These are phyloP conservation scores for Penicillium steckii DNA, from an alignment of 495 filamentous ascomycete genomes.

Conservation along the genomic window DNA sequence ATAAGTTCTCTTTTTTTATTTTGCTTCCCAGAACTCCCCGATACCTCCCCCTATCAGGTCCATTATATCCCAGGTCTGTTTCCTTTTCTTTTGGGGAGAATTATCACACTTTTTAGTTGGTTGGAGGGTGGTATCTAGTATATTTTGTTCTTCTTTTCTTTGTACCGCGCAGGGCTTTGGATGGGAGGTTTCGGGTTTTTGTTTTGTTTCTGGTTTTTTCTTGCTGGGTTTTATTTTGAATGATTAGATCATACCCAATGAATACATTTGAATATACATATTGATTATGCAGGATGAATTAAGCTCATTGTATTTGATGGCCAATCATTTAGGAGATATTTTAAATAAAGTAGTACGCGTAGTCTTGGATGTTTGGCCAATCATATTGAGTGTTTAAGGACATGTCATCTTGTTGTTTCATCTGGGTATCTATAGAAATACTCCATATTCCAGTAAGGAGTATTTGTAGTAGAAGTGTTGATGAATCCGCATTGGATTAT, in stretches of 20 bases:
- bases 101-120: too few relatives aligned
- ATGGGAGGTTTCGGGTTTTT: neutral
- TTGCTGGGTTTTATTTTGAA: too few relatives aligned
- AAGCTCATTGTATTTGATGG: neutral
- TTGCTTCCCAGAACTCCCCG: neutral
- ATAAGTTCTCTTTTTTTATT: conserved; percentile 8
- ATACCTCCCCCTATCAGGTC: conserved; percentile 8
- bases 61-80: conserved; percentile 23
- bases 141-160: neutral
- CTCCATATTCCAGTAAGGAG: too few relatives aligned
- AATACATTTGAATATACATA: conserved; percentile 11
- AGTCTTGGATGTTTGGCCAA: too few relatives aligned
- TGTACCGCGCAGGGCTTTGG: neutral
- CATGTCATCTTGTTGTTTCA: neutral
- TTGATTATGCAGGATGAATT: neutral
- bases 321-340: neutral
- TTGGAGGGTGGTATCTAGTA: too few relatives aligned
- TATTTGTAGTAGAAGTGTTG: too few relatives aligned
- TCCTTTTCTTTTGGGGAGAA: conserved; percentile 4
- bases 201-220: conserved; percentile 2
- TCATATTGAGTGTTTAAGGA: neutral
- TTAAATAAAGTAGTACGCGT: neutral
- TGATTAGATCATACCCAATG: conserved; percentile 8
- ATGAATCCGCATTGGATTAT: too few relatives aligned
- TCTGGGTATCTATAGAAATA: neutral